Evolutionary conservation across 352 stramenopile species (phyloP), one percentile per base, ranked within the genome.

Genomic region (Phytophthora podocarpi): DNA sequence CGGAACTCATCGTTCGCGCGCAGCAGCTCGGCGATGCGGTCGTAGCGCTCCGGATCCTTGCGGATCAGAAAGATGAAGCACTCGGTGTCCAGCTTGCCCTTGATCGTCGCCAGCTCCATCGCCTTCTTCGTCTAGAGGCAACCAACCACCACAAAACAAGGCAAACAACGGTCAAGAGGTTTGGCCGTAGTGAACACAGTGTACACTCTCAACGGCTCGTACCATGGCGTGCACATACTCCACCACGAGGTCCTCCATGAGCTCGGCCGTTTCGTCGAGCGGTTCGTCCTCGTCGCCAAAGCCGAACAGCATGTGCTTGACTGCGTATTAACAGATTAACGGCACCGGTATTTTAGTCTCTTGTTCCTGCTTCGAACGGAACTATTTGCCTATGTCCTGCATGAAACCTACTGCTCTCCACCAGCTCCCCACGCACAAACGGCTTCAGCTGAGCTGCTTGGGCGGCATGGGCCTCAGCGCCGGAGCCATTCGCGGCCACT

Each of bases 281-380:
- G 87, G 80, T 40, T 92, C 80, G 2, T 59, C 53, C 41, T 88
- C 83, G 41, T 96, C 87, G 0, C 87, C 87, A 63, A 96, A 96
- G 20, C 87, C 87, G 50, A 94, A 93, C 64, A 96, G 89, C 87
- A 96, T 96, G 56, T 94, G 82, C 45, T 95, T 96, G 64, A 96
- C 87, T 96, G 43, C 16, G 5, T n/a, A 18, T 24, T 30, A 10
- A 28, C 7, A n/a, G 26, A 11, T 39, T 39, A 35, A 15, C 23
- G 13, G 10, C 24, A 3, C 15, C 12, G 24, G 41, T 45, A 42
- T 62, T 59, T 59, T 26, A 65, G 39, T 40, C 39, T 31, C 15
- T n/a, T 49, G 27, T 30, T 21, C 16, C 20, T 51, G n/a, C n/a
- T n/a, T n/a, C n/a, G n/a, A n/a, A n/a, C n/a, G n/a, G n/a, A n/a